A percentile compares a stretch with the other conserved stretches of the same genome.
Evolutionary conservation across 2,329 filamentous ascomycete genomes (phyloP).

Genomic region (Elsinoe arachidis): DNA sequence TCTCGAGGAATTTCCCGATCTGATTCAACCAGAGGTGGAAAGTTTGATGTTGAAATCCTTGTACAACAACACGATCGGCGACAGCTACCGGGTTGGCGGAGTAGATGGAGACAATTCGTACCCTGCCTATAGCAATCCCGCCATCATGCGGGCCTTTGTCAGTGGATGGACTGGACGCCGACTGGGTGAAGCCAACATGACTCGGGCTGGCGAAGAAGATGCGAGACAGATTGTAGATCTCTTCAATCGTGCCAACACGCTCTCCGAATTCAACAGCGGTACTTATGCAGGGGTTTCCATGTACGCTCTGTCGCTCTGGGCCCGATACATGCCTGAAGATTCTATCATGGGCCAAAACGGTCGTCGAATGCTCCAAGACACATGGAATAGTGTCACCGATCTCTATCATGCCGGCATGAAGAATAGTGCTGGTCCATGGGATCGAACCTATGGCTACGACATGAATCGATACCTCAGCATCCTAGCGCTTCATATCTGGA

Average conservation of each 20-base stretch:
- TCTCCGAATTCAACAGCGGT: slow-evolving; percentile 55
- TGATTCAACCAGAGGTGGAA: slow-evolving; percentile 35
- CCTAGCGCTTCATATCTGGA: slow-evolving; percentile 52
- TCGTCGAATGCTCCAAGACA: slow-evolving; percentile 43
- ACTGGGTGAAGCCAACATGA: slow-evolving; percentile 51
- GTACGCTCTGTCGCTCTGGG: slow-evolving; percentile 50
- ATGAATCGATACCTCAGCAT: slow-evolving; percentile 55
- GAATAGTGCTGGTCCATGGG: slow-evolving; percentile 58
- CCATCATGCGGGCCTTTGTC: slow-evolving; percentile 55
- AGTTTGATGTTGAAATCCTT: slow-evolving; percentile 45
- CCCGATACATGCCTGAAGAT: slow-evolving; percentile 48
- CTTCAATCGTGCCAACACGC: slow-evolving; percentile 47
- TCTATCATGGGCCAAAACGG: slow-evolving; percentile 48
- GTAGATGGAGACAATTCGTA: slow-evolving; percentile 54
- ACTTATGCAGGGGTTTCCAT: slow-evolving; percentile 57
- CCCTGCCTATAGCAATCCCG: slow-evolving; percentile 52
- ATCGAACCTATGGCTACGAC: slow-evolving; percentile 54
- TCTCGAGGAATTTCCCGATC: slow-evolving; percentile 48
- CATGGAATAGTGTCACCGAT: slow-evolving; percentile 44
- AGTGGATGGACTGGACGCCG: slow-evolving; percentile 51
- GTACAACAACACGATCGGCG: slow-evolving; percentile 48
- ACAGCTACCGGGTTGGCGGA: slow-evolving; percentile 53
- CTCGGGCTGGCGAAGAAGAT: slow-evolving; percentile 46
- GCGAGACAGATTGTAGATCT: slow-evolving; percentile 49
- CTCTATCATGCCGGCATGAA: slow-evolving; percentile 52